These are phyloP conservation scores for Metschnikowia lachancei DNA, from an alignment of 805 yeast genomes.

Conservation along the genomic window DNA sequence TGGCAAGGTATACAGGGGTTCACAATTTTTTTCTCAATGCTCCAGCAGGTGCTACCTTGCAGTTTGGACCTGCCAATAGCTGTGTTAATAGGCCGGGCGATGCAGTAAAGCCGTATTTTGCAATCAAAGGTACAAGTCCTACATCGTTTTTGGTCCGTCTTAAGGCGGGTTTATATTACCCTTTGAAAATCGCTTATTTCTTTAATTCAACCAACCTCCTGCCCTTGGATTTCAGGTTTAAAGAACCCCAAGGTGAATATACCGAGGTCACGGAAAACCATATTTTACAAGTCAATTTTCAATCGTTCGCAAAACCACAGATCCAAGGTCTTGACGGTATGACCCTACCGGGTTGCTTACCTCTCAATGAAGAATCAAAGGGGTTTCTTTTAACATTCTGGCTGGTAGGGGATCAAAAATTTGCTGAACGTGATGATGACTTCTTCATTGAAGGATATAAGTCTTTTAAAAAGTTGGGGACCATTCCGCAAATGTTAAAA, in stretches of 20 bases:
- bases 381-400: neutral
- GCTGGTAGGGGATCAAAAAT: neutral
- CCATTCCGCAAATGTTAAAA: neutral
- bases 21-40: constrained; percentile 4
- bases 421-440: neutral
- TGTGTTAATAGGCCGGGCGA: neutral
- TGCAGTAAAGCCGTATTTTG: neutral
- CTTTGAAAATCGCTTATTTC: constrained; percentile 1
- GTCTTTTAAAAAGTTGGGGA: neutral
- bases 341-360: constrained; percentile 2
- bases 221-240: neutral
- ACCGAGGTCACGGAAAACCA: neutral
- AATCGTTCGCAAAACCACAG: too few species aligned
- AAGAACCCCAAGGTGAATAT: constrained; percentile 5
- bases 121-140: neutral
- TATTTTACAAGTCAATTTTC: constrained; percentile 1
- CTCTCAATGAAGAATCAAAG: neutral
- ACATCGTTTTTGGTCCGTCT: neutral
- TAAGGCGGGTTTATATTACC: constrained; percentile 6
- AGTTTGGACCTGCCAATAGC: constrained; percentile 1
- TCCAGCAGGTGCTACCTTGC: constrained; percentile 1
- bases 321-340: neutral
- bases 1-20: constrained; percentile 1
- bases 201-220: neutral
- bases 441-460: constrained; percentile 1